Base-by-base conservation (phyloP, 768 basidiomycete genomes). In the Boletellus sp. region DNA sequence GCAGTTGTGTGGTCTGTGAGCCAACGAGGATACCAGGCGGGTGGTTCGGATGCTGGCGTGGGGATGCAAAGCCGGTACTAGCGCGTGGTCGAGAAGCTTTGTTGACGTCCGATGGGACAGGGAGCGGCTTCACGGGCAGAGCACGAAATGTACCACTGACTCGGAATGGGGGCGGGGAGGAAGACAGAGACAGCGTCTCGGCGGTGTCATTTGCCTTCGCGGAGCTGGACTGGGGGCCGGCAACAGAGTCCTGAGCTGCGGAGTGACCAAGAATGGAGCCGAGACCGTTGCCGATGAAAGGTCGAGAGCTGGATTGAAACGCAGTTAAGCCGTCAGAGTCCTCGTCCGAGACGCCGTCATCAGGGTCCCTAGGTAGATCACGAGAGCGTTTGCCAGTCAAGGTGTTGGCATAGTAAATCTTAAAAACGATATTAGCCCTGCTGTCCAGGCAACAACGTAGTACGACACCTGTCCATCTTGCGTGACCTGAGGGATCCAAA, bases 331-430 rank as follows among this genome's bases (percentile, higher is more conserved):
- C 76, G 24, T 76, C 76, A 35, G 84, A 70, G 50, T 85, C 83
- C 35, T 70, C 73, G 54, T 84, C 81, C 4, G 78, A 76, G 23
- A 70, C 68, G 46, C 85, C 84, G 45, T 63, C 60, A 34, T 85
- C 84, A 6, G 74, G 62, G 62, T 90, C 88, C 42, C 72, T 73
- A 15, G 94, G 94, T 16, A 94, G 72, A 61, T 96, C 90, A 57
- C 84, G 79, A 17, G 92, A 83, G 22, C 79, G 81, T 60, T 85
- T 78, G 20, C 88, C 88, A 0, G 88, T 91, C 59, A 86, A 71
- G 3, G 90, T 90, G 62, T 97, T 97, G 56, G 87, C 81, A 71
- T 96, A 98, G 73, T 84, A 94, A 62, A 98, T 92, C 94, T 96
- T 47, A 33, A 26, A 20, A 3, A 13, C 4, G 19, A 13, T 13